Percentiles rank a stretch among this genome's conserved stretches.
Conservation (phyloP, 345 rosid genomes). For the Adansonia digitata region DNA sequence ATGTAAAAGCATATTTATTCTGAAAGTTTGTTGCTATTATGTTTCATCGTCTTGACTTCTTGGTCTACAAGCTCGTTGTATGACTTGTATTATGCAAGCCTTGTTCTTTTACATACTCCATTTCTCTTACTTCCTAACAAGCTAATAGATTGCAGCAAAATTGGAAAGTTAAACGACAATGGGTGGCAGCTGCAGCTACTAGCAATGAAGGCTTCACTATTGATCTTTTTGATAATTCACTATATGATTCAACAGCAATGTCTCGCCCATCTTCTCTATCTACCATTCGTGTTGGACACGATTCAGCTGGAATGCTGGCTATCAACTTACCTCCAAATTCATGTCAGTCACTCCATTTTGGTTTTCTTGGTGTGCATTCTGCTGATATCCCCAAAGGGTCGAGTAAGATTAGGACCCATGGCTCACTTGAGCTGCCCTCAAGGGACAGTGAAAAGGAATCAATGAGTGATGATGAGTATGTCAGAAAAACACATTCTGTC, state of each 20-base stretch:
- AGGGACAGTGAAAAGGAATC: slow-evolving; percentile 41
- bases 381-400: slow-evolving; percentile 26
- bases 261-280: slow-evolving; percentile 63
- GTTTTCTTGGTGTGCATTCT: slow-evolving; percentile 54
- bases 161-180: slow-evolving; percentile 95
- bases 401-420: slow-evolving; percentile 25
- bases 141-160: slow-evolving; percentile 91
- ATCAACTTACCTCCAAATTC: slow-evolving; percentile 75
- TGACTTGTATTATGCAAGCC: background rate
- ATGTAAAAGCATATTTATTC: slow-evolving; percentile 5
- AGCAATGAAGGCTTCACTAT: slow-evolving; percentile 80
- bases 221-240: slow-evolving; percentile 73
- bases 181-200: slow-evolving; percentile 53
- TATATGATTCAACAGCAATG: slow-evolving; percentile 42
- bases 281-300: slow-evolving; percentile 70
- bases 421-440: slow-evolving; percentile 21
- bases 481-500: slow-evolving; percentile 55
- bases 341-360: slow-evolving; percentile 64
- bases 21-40: background rate
- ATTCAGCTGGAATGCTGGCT: slow-evolving; percentile 90
- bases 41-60: background rate
- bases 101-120: slow-evolving; percentile 5
- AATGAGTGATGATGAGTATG: slow-evolving; percentile 49
- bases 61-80: background rate
- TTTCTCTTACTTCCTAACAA: slow-evolving; percentile 20